Evolutionary conservation across 495 filamentous ascomycete genomes (phyloP).

Genomic region (Niebla homalea): DNA sequence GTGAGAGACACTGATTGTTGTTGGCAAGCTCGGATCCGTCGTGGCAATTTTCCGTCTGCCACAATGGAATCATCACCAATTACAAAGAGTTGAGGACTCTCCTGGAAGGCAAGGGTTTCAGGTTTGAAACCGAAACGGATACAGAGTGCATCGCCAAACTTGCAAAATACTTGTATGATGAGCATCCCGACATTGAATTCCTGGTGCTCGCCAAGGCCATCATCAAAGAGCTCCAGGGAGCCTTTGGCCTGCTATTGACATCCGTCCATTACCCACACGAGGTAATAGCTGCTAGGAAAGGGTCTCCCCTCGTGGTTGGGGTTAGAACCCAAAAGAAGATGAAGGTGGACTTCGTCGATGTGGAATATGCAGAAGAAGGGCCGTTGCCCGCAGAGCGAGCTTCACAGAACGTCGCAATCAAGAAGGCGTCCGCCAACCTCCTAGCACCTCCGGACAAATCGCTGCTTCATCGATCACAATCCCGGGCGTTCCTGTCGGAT

Average conservation of each 20-base stretch:
- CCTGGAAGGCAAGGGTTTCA: constrained; percentile 85
- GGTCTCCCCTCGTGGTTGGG: constrained; percentile 89
- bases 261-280: constrained; percentile 98
- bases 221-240: constrained; percentile 95
- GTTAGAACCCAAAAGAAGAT: constrained; percentile 94
- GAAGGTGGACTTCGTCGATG: constrained; percentile 99
- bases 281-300: constrained; percentile 94
- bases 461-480: constrained; percentile 92
- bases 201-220: constrained; percentile 92
- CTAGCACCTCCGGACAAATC: constrained; percentile 90
- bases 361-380: constrained; percentile 81
- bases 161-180: constrained; percentile 94
- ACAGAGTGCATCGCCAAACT: constrained; percentile 99
- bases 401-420: constrained; percentile 90
- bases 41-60: constrained; percentile 94
- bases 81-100: constrained; percentile 98
- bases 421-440: constrained; percentile 72
- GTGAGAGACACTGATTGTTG: constrained; percentile 3
- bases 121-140: constrained; percentile 97
- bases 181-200: constrained; percentile 89
- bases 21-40: constrained; percentile 53
- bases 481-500: constrained; percentile 94
- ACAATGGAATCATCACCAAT: constrained; percentile 99
- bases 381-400: constrained; percentile 87
- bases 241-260: constrained; percentile 91